Conservation (phyloP, 192 early-diverging fungal species). For the Backusella mclennaniae region DNA sequence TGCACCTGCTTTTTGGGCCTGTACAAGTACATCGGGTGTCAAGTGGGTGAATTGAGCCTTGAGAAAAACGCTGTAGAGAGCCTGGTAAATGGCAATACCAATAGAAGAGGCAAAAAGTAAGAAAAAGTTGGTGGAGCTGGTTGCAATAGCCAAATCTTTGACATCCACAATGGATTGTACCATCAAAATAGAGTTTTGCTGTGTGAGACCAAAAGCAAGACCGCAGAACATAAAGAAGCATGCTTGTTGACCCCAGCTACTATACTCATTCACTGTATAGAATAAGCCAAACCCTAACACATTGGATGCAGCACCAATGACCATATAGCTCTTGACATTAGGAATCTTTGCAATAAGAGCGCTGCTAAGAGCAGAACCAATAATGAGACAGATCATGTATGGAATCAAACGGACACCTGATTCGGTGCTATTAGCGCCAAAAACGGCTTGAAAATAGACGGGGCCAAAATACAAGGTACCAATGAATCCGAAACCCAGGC, state of each 20-base stretch:
- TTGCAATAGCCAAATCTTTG: constrained; percentile 50
- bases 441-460: constrained; percentile 62
- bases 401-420: constrained; percentile 66
- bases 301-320: constrained; percentile 52
- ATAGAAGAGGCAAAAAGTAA: constrained; percentile 21
- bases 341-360: constrained; percentile 54
- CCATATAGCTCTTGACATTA: constrained; percentile 45
- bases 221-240: constrained; percentile 52
- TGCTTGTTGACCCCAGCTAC: constrained; percentile 46
- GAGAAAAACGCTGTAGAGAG: constrained; percentile 5
- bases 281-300: constrained; percentile 56
- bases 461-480: constrained; percentile 64
- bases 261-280: constrained; percentile 51
- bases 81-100: constrained; percentile 30
- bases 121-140: constrained; percentile 34
- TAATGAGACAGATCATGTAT: constrained; percentile 51
- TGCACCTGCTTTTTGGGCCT: constrained; percentile 7
- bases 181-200: constrained; percentile 51
- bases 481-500: constrained; percentile 56
- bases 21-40: constrained; percentile 8
- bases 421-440: constrained; percentile 47
- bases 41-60: not conserved
- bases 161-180: constrained; percentile 42
- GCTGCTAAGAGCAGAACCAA: constrained; percentile 53
- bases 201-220: constrained; percentile 47